Evolutionary conservation across 2,329 filamentous ascomycete species (phyloP), one percentile per base, ranked within the genome.

Genomic region (Colletotrichum lini): DNA sequence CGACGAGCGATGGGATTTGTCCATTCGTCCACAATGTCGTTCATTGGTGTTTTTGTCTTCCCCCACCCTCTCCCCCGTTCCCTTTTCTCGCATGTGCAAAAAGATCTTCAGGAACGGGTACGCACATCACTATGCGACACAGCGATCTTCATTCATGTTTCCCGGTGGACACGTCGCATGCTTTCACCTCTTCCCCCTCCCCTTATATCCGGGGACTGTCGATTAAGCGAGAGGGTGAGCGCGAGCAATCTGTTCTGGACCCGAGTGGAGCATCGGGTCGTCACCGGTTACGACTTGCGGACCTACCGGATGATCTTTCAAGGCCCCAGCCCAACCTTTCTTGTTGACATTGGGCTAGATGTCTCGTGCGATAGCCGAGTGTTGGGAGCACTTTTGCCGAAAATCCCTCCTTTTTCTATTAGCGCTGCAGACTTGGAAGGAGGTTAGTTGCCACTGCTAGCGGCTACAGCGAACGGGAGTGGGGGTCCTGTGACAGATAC

Each of bases 71-170:
- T n/a, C 7, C 21, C 49, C 49, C 21, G 8, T 12, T 21, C 8
- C 5, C 16, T 21, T 23, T 21, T 16, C 18, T 23, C 1, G 6
- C n/a, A 38, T 21, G n/a, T 7, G 10, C 18, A 45, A 4, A 53
- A 38, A 23, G 58, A 60, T 60, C 42, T 21, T 60, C 58, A 49
- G 58, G 44, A 18, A 60, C 58, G 45, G 30, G 12, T 44, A 30
- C 44, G 44, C 42, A 12, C 57, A 60, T 35, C 42, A 6, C 30
- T 12, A 49, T 35, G 44, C 10, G 23, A 3, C 44, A 30, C 18
- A 38, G 26, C 30, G 44, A 60, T 60, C 44, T 40, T 49, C 58
- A 38, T 60, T 10, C 12, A 60, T 15, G 23, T 13, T n/a, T 18
- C 42, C 18, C 3, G 13, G 52, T 21, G 52, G 21, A 54, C 18